These are phyloP conservation scores for Emmonsiellopsis sp. DNA, from an alignment of 2,329 filamentous ascomycete genomes.

Conservation along the genomic window DNA sequence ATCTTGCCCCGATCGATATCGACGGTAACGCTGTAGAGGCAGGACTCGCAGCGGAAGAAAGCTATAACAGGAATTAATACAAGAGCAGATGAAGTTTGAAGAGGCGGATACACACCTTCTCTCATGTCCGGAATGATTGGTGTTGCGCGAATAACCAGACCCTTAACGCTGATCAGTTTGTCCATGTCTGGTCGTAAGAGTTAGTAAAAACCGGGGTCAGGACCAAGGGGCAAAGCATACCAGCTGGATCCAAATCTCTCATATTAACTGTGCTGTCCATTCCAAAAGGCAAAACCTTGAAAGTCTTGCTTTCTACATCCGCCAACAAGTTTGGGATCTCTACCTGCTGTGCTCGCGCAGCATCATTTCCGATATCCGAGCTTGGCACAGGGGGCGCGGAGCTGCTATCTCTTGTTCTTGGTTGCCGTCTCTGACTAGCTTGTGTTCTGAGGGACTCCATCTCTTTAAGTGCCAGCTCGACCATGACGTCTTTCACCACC, in stretches of 20 bases:
- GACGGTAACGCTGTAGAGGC: conserved; percentile 82
- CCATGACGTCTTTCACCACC: conserved; percentile 83
- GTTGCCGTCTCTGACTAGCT: conserved; percentile 36
- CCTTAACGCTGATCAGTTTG: conserved; percentile 89
- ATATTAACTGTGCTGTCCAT: conserved; percentile 81
- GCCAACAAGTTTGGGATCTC: conserved; percentile 60
- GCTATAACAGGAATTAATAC: conserved; percentile 39
- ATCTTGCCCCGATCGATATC: conserved; percentile 95
- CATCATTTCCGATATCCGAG: conserved; percentile 59
- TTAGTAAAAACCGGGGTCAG: background rate
- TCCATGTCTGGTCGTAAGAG: conserved; percentile 64
- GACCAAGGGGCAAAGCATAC: conserved; percentile 30
- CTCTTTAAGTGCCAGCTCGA: conserved; percentile 75
- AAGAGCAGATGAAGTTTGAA: conserved; percentile 7
- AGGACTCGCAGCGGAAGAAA: conserved; percentile 92
- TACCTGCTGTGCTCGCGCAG: conserved; percentile 21
- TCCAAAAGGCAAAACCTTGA: conserved; percentile 82
- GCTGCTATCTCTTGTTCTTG: conserved; percentile 47
- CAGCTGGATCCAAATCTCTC: conserved; percentile 84
- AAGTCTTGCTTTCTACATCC: conserved; percentile 70
- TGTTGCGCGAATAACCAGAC: conserved; percentile 88
- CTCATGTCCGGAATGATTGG: conserved; percentile 99
- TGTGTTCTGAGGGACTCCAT: conserved; percentile 60
- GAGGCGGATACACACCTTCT: conserved; percentile 43
- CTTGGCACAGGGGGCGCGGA: conserved; percentile 70